Conservation (phyloP, 75 land plant genomes). For the Pinus tabuliformis region DNA sequence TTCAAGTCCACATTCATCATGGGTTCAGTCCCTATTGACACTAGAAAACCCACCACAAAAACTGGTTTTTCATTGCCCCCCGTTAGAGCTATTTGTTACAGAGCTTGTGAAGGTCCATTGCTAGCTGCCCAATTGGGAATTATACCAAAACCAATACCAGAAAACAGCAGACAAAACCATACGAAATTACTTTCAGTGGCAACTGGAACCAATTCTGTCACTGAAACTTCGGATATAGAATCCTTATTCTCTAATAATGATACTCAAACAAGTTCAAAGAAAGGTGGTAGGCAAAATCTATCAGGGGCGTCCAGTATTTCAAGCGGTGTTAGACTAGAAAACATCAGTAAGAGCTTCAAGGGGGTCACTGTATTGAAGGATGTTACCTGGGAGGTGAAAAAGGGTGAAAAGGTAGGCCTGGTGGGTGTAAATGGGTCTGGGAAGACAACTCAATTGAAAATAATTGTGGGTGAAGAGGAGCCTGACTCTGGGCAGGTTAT, state of each 20-base stretch:
- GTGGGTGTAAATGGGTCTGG: constrained; percentile 98
- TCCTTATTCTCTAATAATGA: constrained; percentile 21
- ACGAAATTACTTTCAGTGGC: constrained; percentile 11
- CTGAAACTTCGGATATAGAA: constrained; percentile 23
- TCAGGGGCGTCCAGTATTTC: constrained; percentile 80
- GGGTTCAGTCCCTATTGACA: constrained; percentile 15
- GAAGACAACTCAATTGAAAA: constrained; percentile 91
- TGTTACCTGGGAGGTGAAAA: constrained; percentile 93
- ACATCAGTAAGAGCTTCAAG: constrained; percentile 81
- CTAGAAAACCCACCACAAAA: neutral
- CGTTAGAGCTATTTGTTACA: constrained; percentile 1
- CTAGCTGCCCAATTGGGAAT: neutral
- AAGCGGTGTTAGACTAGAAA: constrained; percentile 84
- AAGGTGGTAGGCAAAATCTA: too few species aligned
- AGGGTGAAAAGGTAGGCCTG: constrained; percentile 88
- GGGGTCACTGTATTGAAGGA: constrained; percentile 76
- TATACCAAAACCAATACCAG: neutral
- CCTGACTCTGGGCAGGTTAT: constrained; percentile 86
- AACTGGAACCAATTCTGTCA: constrained; percentile 1
- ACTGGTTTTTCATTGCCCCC: neutral
- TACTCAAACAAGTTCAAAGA: too few species aligned
- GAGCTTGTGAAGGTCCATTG: constrained; percentile 12
- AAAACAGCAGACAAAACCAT: neutral
- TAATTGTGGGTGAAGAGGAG: constrained; percentile 76
- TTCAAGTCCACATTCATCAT: constrained; percentile 30